Evolutionary conservation across 306 rosid species (phyloP).

Genomic region (Bauhinia variegata): DNA sequence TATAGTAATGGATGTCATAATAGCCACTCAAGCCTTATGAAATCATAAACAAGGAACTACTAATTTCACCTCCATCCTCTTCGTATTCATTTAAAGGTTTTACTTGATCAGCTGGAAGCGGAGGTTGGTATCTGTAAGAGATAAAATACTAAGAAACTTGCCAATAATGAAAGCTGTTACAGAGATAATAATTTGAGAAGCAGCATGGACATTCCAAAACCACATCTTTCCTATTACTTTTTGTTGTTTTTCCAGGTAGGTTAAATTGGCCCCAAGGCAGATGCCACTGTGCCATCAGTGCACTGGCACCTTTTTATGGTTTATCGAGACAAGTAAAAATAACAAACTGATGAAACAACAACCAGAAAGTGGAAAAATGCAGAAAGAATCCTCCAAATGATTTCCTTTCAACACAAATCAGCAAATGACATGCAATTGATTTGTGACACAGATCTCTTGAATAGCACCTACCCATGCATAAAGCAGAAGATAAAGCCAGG

Average conservation of each 20-base stretch:
- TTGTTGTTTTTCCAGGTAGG: too few species aligned
- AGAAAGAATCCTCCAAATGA: too few species aligned
- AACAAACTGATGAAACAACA: too few species aligned
- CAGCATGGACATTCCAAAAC: background rate
- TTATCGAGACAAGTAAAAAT: background rate
- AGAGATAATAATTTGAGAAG: background rate
- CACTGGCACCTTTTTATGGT: background rate
- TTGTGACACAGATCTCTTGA: too few species aligned
- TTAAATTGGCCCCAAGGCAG: too few species aligned
- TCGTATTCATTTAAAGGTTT: slow-evolving; percentile 75
- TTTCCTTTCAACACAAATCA: too few species aligned
- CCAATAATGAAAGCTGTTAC: background rate
- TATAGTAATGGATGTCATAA: background rate
- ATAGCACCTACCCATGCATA: too few species aligned
- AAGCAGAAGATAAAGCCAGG: too few species aligned
- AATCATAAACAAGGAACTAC: slow-evolving; percentile 10
- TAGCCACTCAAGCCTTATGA: slow-evolving; percentile 7
- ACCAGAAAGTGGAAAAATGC: too few species aligned
- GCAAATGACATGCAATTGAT: too few species aligned
- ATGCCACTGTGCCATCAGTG: too few species aligned
- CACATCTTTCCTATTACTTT: too few species aligned
- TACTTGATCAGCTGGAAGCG: slow-evolving; percentile 82
- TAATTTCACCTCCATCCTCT: slow-evolving; percentile 71
- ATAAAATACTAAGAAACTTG: slow-evolving; percentile 22
- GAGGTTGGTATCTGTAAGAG: slow-evolving; percentile 71